Conservation (phyloP, 2,329 filamentous ascomycete species). For the Bimuria novae-zelandiae region DNA sequence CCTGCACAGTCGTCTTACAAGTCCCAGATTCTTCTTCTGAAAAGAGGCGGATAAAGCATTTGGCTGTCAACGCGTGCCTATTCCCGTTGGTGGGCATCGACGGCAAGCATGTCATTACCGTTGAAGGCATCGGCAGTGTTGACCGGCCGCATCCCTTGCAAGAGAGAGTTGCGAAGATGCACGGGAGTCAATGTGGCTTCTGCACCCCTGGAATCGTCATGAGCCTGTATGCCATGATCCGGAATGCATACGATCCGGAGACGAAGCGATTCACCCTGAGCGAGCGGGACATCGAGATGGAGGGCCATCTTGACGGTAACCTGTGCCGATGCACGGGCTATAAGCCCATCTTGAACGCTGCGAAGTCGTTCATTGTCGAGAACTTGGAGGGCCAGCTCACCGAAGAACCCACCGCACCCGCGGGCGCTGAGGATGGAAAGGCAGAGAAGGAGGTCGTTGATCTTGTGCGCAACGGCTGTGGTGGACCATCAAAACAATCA, state of each 20-base stretch:
- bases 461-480: conserved; percentile 28
- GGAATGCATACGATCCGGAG: conserved; percentile 61
- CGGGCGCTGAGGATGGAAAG: conserved; percentile 54
- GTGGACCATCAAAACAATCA: conserved; percentile 32
- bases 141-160: conserved; percentile 85
- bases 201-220: conserved; percentile 98
- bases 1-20: conserved; percentile 76
- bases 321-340: conserved; percentile 94
- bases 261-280: conserved; percentile 41
- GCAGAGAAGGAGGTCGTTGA: conserved; percentile 34
- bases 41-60: conserved; percentile 89
- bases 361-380: conserved; percentile 77
- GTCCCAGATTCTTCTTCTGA: conserved; percentile 64
- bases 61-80: conserved; percentile 91
- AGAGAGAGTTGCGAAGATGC: conserved; percentile 84
- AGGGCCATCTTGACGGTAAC: conserved; percentile 80
- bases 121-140: conserved; percentile 89
- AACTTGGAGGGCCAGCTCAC: conserved; percentile 52
- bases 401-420: conserved; percentile 51
- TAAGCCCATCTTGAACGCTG: conserved; percentile 87
- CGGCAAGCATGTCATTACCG: conserved; percentile 95
- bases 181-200: conserved; percentile 92
- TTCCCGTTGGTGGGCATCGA: conserved; percentile 89
- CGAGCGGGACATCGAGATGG: conserved; percentile 43
- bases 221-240: conserved; percentile 82